These are phyloP conservation scores for Rhododendron ferrugineum DNA, from an alignment of 148 eudicot species.

Conservation along the genomic window DNA sequence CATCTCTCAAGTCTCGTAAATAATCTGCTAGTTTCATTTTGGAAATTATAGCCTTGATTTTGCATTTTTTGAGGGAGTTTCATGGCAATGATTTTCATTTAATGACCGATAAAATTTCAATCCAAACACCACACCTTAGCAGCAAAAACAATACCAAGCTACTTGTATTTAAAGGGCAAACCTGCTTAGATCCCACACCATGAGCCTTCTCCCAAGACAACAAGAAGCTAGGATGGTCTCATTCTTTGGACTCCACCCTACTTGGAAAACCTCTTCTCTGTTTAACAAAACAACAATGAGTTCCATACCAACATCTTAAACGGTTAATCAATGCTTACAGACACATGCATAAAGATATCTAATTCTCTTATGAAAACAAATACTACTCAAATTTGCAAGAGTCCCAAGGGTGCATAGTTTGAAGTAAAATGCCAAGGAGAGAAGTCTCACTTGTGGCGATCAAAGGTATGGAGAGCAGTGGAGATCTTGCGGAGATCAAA, in stretches of 20 bases:
- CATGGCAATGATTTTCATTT: background rate
- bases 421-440: background rate
- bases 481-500: constrained; percentile 52
- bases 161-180: constrained; percentile 15
- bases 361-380: background rate
- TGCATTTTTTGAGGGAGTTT: background rate
- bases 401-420: background rate
- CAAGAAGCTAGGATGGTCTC: constrained; percentile 90
- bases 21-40: background rate
- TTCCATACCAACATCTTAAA: background rate
- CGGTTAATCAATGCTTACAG: background rate
- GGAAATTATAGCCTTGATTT: background rate
- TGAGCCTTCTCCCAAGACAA: constrained; percentile 86
- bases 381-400: background rate
- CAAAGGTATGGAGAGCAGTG: constrained; percentile 65
- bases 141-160: background rate
- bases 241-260: constrained; percentile 87
- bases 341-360: background rate
- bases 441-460: constrained; percentile 69
- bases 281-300: constrained; percentile 5
- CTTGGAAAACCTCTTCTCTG: constrained; percentile 91
- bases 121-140: background rate
- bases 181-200: constrained; percentile 99
- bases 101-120: background rate
- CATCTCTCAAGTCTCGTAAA: background rate